A percentile compares a stretch with the other conserved stretches of the same genome.
Conservation (phyloP, 2,329 filamentous ascomycete genomes). For the Ascochyta koolunga region DNA sequence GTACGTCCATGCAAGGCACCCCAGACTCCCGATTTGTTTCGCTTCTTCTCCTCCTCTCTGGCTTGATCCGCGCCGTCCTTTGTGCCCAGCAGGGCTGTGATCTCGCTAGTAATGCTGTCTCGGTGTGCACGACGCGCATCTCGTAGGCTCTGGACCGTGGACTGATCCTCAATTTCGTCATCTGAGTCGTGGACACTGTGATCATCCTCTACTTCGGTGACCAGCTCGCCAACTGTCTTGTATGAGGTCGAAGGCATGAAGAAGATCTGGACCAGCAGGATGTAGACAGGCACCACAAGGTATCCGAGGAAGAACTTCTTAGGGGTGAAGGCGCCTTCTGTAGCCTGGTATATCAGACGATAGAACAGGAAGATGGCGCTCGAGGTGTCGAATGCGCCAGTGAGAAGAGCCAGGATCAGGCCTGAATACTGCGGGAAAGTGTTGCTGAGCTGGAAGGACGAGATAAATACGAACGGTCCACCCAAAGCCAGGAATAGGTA, state of each 20-base stretch:
- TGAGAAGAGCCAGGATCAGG: constrained; percentile 57
- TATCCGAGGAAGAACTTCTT: constrained; percentile 59
- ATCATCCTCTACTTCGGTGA: constrained; percentile 69
- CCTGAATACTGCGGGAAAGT: constrained; percentile 58
- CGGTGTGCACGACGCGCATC: constrained; percentile 65
- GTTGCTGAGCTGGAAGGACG: constrained; percentile 58
- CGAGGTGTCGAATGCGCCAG: constrained; percentile 58
- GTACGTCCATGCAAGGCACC: constrained; percentile 79
- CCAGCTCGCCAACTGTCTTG: constrained; percentile 74
- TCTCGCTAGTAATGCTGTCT: constrained; percentile 70
- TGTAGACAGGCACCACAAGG: constrained; percentile 54
- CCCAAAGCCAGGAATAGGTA: constrained; percentile 58
- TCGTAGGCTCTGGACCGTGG: constrained; percentile 55
- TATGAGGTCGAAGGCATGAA: constrained; percentile 57
- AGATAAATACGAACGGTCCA: constrained; percentile 59
- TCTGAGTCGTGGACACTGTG: constrained; percentile 61
- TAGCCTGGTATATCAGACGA: constrained; percentile 54
- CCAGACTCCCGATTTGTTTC: constrained; percentile 78
- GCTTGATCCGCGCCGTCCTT: constrained; percentile 68
- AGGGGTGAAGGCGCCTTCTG: constrained; percentile 50
- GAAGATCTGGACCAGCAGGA: constrained; percentile 52
- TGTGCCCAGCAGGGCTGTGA: constrained; percentile 74
- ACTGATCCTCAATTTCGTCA: constrained; percentile 57
- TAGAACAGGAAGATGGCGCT: constrained; percentile 57
- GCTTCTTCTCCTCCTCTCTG: constrained; percentile 70